These are phyloP conservation scores for Penicillium palitans DNA, from an alignment of 2,329 filamentous ascomycete genomes.

Conservation along the genomic window DNA sequence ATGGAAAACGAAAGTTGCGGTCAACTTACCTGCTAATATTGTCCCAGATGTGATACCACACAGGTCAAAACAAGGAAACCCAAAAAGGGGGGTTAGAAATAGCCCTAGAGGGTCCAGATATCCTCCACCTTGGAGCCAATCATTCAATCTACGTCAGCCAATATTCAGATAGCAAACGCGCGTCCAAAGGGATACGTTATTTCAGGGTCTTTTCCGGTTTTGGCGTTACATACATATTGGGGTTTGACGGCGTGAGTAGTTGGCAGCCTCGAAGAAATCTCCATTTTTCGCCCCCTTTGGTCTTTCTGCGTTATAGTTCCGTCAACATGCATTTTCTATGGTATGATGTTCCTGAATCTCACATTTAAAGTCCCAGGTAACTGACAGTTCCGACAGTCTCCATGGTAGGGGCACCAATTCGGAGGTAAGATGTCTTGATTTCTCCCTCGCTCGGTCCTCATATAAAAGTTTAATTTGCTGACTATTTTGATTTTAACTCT, in stretches of 20 bases:
- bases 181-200: neutral
- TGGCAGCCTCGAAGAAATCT: neutral
- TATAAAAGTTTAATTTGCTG: neutral
- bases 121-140: neutral
- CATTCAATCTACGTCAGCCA: neutral
- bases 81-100: neutral
- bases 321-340: constrained; percentile 1
- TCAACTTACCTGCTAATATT: neutral
- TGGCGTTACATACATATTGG: neutral
- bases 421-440: constrained; percentile 11
- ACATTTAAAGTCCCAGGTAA: neutral
- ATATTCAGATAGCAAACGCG: neutral
- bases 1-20: neutral
- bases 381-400: constrained; percentile 12
- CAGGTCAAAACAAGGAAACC: neutral
- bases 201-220: neutral
- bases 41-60: neutral
- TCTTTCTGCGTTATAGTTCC: neutral
- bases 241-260: neutral
- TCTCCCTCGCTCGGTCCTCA: neutral
- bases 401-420: constrained; percentile 29
- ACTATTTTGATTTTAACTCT: neutral
- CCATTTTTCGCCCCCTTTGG: neutral
- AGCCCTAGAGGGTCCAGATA: neutral
- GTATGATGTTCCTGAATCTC: neutral